A percentile compares a stretch with the other conserved stretches of the same genome.
phyloP scores from a whole-genome alignment of 2,329 filamentous ascomycete genomes.

The Cryphonectria radicalis region DNA sequence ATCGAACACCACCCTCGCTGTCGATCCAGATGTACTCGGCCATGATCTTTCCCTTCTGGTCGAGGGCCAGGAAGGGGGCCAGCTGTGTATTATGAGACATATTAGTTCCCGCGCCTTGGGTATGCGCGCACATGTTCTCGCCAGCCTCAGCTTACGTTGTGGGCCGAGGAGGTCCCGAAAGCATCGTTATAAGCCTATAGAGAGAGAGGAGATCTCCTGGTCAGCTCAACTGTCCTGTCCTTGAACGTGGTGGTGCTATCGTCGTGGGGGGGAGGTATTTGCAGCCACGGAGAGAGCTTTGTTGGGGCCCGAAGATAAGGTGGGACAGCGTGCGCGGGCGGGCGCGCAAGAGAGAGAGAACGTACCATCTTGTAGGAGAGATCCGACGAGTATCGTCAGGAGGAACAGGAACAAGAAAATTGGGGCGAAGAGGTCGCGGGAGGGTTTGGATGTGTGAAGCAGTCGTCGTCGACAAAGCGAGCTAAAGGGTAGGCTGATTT shows the following conservation, averaged over 20 bases:
- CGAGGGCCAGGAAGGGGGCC: conserved; percentile 87
- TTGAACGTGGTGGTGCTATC: too few species aligned
- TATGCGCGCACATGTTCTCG: background rate
- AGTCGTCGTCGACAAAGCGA: conserved; percentile 1
- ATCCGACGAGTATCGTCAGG: background rate
- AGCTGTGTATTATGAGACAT: conserved; percentile 65
- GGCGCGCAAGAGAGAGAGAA: background rate
- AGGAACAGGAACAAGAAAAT: background rate
- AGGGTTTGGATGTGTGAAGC: background rate
- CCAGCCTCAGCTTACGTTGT: conserved; percentile 8
- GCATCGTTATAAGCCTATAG: conserved; percentile 14
- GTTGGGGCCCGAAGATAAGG: background rate
- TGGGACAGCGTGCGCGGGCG: background rate
- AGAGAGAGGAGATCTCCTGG: background rate
- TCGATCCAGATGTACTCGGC: conserved; percentile 99
- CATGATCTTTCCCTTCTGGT: conserved; percentile 86
- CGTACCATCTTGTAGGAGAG: conserved; percentile 14
- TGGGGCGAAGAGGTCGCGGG: background rate
- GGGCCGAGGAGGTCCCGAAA: conserved; percentile 14
- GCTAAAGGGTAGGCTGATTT: background rate
- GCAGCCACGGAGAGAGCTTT: background rate
- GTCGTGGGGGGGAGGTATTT: background rate
- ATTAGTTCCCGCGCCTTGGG: conserved; percentile 22
- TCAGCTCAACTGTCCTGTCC: conserved; percentile 1
- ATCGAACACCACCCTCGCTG: conserved; percentile 78